Percentiles rank a stretch among this genome's conserved stretches.
Conservation (phyloP, 2,329 filamentous ascomycete species). For the Diplodia mutila region DNA sequence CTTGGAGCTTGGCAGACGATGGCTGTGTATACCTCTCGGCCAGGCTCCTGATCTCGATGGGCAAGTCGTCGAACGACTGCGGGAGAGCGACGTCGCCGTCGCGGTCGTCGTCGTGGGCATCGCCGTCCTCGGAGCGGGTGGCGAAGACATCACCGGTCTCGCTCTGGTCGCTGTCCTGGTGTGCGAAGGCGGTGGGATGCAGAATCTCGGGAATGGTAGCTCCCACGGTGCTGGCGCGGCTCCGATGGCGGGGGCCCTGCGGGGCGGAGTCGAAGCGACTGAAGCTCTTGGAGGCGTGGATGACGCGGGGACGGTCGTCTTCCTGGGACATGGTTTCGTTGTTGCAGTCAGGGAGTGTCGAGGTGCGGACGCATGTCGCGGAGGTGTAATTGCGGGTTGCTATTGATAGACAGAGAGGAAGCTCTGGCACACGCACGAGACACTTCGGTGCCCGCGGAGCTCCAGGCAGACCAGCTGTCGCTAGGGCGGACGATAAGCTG, state of each 20-base stretch:
- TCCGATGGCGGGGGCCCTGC: conserved; percentile 42
- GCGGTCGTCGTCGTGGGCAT: conserved; percentile 32
- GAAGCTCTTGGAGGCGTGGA: conserved; percentile 54
- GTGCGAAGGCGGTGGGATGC: conserved; percentile 46
- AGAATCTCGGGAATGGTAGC: conserved; percentile 48
- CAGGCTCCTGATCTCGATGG: conserved; percentile 88
- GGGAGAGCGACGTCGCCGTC: conserved; percentile 46
- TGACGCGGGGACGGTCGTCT: conserved; percentile 39
- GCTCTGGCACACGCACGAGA: conserved; percentile 29
- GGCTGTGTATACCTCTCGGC: conserved; percentile 70
- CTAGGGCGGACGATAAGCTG: not conserved
- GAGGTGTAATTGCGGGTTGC: conserved; percentile 17
- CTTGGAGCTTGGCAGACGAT: not conserved
- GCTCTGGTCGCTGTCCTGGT: conserved; percentile 40
- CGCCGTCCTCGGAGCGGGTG: conserved; percentile 39
- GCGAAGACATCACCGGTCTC: conserved; percentile 48
- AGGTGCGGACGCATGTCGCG: conserved; percentile 18
- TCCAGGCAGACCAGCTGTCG: conserved; percentile 23
- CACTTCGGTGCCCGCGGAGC: conserved; percentile 26
- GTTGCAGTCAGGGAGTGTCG: conserved; percentile 16
- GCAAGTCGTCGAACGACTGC: conserved; percentile 82
- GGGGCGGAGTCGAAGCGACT: conserved; percentile 50
- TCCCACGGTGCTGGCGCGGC: conserved; percentile 52
- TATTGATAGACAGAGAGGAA: not conserved
- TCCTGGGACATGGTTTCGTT: conserved; percentile 31